A percentile compares a stretch with the other conserved stretches of the same genome.
These are phyloP conservation scores for Tetrapisispora nanseiensis DNA, from an alignment of 805 yeast genomes.

Conservation along the genomic window DNA sequence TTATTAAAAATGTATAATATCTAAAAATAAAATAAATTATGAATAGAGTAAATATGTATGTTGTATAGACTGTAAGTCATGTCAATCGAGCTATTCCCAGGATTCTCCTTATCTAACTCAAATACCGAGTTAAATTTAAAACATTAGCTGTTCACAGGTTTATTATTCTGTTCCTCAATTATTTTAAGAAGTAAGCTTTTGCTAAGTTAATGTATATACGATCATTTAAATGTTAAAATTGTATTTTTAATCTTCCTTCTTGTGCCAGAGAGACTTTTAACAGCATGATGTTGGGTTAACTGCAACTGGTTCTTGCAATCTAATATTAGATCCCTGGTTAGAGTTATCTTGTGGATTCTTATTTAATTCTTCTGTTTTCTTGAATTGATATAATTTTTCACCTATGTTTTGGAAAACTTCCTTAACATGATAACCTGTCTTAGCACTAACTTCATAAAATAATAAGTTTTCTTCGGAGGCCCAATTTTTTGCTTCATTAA, in stretches of 20 bases:
- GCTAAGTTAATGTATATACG: no score
- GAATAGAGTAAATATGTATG: background rate
- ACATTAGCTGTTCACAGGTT: background rate
- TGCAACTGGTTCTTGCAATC: slow-evolving; percentile 36
- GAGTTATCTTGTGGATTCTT: slow-evolving; percentile 7
- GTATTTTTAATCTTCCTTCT: background rate
- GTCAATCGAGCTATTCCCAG: background rate
- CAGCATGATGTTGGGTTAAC: slow-evolving; percentile 36
- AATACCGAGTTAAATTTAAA: no score
- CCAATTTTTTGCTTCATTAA: slow-evolving; percentile 73
- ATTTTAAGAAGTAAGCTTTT: no score
- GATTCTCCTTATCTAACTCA: no score
- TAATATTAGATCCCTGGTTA: slow-evolving; percentile 19
- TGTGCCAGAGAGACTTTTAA: background rate
- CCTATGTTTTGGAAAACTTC: slow-evolving; percentile 90
- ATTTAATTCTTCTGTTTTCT: slow-evolving; percentile 14
- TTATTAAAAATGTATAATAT: background rate
- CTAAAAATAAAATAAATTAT: background rate
- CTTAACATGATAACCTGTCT: slow-evolving; percentile 78
- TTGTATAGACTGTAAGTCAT: background rate
- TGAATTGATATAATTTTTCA: slow-evolving; percentile 37
- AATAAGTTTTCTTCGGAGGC: slow-evolving; percentile 87
- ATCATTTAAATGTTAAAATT: background rate
- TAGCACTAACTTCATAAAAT: slow-evolving; percentile 92
- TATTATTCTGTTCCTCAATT: no score